Base-by-base conservation (phyloP, 1,284 basidiomycete genomes). In the Ustilago tritici region DNA sequence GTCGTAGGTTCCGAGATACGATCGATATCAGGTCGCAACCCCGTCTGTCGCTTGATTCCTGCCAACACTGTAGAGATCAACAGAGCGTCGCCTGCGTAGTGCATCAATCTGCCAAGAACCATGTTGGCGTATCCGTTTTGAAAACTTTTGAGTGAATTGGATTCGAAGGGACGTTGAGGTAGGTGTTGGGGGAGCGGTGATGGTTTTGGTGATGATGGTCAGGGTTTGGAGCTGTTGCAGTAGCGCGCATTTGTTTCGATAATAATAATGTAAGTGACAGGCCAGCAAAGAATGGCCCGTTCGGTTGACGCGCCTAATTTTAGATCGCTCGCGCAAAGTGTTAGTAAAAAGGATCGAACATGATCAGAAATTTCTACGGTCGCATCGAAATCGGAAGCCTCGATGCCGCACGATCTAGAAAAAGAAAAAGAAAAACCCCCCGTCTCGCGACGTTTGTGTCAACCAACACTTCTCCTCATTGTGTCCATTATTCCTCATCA, bases 41-140 rank as follows among this genome's bases (percentile, higher is more conserved):
- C 84, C 8, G 82, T 75, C 35, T 94, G 92, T 76, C 93, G 91
- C 87, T 92, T 93, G 79, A 99, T 92, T 40, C 96, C 96, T 40
- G 95, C 95, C 28, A 96, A 88, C 11, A 98, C 90, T 11, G 95
- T 94, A 17, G 94, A 95, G 61, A 98, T 78, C 52, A 98, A 89
- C 62, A 94, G 90, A 31, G 92, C 93, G 85, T 98, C 96, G 61
- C 93, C 87, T 49, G 92, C 90, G 83, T 93, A 95, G 87, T 98
- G 95, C 47, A 92, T 86, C 31, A 98, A 87, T 87, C 91, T 90
- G 81, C 94, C 95, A 9, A 85, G 62, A 65, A 84, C 79, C 68
- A 78, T 83, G 10, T 58, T 75, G 62, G 2, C 28, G 14, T 19
- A 3, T 7, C 2, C 23, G 23, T 28, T 3, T 28, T 28, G 23